A percentile compares a stretch with the other conserved stretches of the same genome.
These are phyloP conservation scores for Xylaria intraflava DNA, from an alignment of 495 filamentous ascomycete species.

Conservation along the genomic window DNA sequence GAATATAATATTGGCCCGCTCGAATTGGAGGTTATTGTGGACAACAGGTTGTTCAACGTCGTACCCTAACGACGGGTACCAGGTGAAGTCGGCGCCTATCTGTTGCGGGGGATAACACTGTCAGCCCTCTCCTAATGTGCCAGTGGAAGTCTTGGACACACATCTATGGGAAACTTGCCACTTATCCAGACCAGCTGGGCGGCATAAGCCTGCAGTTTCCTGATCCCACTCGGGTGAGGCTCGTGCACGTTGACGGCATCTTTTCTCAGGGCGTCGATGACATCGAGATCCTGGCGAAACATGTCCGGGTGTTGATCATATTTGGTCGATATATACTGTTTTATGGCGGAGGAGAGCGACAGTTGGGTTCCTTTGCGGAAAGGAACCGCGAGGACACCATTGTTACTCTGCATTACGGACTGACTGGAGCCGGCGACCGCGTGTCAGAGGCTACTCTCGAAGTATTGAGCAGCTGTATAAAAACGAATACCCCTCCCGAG, in stretches of 20 bases:
- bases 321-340: conserved; percentile 94
- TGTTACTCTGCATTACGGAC: conserved; percentile 19
- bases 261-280: conserved; percentile 73
- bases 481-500: neutral
- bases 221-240: conserved; percentile 81
- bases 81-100: conserved; percentile 93
- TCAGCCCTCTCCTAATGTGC: conserved; percentile 14
- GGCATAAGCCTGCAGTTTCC: conserved; percentile 79
- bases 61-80: conserved; percentile 91
- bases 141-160: conserved; percentile 36
- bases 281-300: conserved; percentile 83
- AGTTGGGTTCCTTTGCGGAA: conserved; percentile 79
- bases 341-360: conserved; percentile 73
- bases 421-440: neutral
- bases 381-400: conserved; percentile 56
- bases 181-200: conserved; percentile 91
- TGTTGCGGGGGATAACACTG: conserved; percentile 28
- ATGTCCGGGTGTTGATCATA: conserved; percentile 99
- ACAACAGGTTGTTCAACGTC: conserved; percentile 74
- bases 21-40: conserved; percentile 90
- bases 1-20: conserved; percentile 87
- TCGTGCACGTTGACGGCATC: conserved; percentile 85
- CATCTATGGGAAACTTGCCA: conserved; percentile 95
- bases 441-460: neutral
- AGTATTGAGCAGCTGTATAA: neutral